Evolutionary conservation across 805 yeast species (phyloP).

Genomic region (Metschnikowia kofuensis): DNA sequence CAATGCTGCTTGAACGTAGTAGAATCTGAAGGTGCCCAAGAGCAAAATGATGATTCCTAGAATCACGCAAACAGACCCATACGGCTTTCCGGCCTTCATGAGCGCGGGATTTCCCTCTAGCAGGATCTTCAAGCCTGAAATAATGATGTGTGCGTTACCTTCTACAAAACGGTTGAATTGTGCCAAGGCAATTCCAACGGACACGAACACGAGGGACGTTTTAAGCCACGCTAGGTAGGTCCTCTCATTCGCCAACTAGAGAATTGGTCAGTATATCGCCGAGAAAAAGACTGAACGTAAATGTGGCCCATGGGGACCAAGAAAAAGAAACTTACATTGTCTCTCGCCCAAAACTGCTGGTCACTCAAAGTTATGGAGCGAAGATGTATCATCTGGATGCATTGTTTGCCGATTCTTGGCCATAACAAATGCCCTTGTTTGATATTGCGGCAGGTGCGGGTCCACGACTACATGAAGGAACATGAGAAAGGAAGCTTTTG

Average conservation of each 20-base stretch:
- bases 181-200: constrained; percentile 14
- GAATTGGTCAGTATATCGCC: constrained; percentile 1
- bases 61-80: constrained; percentile 9
- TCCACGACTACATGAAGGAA: too few species aligned
- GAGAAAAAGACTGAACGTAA: neutral
- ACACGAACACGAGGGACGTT: constrained; percentile 16
- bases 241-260: constrained; percentile 19
- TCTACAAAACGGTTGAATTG: constrained; percentile 13
- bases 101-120: constrained; percentile 1
- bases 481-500: too few species aligned
- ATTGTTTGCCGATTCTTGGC: too few species aligned
- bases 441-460: neutral
- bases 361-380: constrained; percentile 10
- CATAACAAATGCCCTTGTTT: too few species aligned
- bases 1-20: constrained; percentile 8
- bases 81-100: constrained; percentile 5
- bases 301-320: neutral
- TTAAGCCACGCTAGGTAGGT: constrained; percentile 20
- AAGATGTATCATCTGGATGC: constrained; percentile 4
- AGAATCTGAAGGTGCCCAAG: constrained; percentile 12
- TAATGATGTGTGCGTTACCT: neutral
- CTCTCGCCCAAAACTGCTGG: constrained; percentile 11
- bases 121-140: constrained; percentile 1
- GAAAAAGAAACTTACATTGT: constrained; percentile 12
- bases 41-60: constrained; percentile 12